Base-by-base conservation (phyloP, 2,329 filamentous ascomycete species). In the Pseudogymnoascus sp. region DNA sequence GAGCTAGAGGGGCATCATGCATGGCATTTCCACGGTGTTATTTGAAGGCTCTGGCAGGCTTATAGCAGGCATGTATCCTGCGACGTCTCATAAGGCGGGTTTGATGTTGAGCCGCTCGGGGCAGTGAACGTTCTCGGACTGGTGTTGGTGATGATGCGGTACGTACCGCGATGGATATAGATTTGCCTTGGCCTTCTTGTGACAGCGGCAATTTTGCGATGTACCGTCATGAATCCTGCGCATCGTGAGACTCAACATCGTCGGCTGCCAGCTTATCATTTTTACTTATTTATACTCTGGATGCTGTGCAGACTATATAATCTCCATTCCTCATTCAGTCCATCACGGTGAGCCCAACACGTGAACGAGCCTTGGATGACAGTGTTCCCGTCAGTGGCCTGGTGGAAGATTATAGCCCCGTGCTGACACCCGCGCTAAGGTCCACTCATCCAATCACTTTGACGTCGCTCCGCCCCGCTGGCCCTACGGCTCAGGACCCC, bases 211-310 rank as follows among this genome's bases (percentile, higher is more conserved):
- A 47, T 12, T 26, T 23, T n/a, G 45, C 16, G 21, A 18, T 12
- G 11, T 29, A 10, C 45, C 45, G 14, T 11, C 14, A 29, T 16
- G 1, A 54, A 54, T 54, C 47, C 47, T 5, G 10, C 26, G 16
- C 47, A n/a, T 12, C 11, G 26, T 51, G 12, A 47, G 5, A 47
- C 26, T n/a, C 21, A 51, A 8, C 6, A 14, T 29, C 23, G 21
- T 29, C 45, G 6, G 1, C 21, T 16, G 12, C 10, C 45, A 31
- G 6, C 26, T 11, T 16, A 31, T 31, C 23, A 10, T 10, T 21
- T 54, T 31, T 5, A 54, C 47, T 54, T 54, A 54, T 29, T 54
- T 54, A 31, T 54, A 54, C 23, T 54, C 47, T 54, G n/a, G 42
- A 26, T 26, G 42, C 12, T 26, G 21, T 47, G 4, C 6, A 26